Evolutionary conservation across 2,329 filamentous ascomycete genomes (phyloP).

Genomic region (Ophidiomyces ophidiicola): DNA sequence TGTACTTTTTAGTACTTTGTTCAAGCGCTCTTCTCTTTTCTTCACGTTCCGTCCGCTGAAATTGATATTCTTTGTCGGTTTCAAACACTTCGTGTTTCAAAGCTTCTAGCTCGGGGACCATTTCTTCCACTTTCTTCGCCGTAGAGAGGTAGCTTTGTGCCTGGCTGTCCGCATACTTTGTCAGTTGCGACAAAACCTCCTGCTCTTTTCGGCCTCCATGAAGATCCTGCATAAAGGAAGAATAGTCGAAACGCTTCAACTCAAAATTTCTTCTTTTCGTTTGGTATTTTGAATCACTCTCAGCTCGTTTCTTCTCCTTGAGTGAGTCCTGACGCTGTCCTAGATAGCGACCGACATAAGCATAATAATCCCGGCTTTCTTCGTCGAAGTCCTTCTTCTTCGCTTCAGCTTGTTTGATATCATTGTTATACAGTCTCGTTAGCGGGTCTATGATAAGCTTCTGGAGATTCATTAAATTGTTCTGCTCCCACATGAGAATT

Average conservation of each 20-base stretch:
- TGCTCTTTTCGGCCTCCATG: slow-evolving; percentile 98
- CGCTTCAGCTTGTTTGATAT: slow-evolving; percentile 93
- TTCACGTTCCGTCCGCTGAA: slow-evolving; percentile 86
- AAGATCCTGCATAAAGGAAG: slow-evolving; percentile 97
- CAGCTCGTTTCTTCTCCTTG: slow-evolving; percentile 91
- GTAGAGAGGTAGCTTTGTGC: slow-evolving; percentile 69
- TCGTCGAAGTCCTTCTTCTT: slow-evolving; percentile 98
- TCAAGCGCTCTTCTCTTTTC: slow-evolving; percentile 85
- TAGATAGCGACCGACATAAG: slow-evolving; percentile 88
- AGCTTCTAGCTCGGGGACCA: slow-evolving; percentile 82
- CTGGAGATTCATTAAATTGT: slow-evolving; percentile 73
- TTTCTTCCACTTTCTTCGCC: slow-evolving; percentile 73
- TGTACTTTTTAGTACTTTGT: slow-evolving; percentile 65
- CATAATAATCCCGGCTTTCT: slow-evolving; percentile 96
- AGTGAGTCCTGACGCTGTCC: slow-evolving; percentile 89
- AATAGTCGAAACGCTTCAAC: slow-evolving; percentile 95
- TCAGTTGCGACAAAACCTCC: slow-evolving; percentile 86
- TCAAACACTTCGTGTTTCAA: slow-evolving; percentile 78
- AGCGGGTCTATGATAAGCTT: slow-evolving; percentile 92
- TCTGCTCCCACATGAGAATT: slow-evolving; percentile 73
- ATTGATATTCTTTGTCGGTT: slow-evolving; percentile 92
- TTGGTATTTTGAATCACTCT: slow-evolving; percentile 95
- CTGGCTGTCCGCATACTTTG: slow-evolving; percentile 84
- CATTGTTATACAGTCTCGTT: slow-evolving; percentile 77
- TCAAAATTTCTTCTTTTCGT: slow-evolving; percentile 88